Evolutionary conservation across 805 yeast species (phyloP), one percentile per base, ranked within the genome.

Genomic region (Candida nitratophila): DNA sequence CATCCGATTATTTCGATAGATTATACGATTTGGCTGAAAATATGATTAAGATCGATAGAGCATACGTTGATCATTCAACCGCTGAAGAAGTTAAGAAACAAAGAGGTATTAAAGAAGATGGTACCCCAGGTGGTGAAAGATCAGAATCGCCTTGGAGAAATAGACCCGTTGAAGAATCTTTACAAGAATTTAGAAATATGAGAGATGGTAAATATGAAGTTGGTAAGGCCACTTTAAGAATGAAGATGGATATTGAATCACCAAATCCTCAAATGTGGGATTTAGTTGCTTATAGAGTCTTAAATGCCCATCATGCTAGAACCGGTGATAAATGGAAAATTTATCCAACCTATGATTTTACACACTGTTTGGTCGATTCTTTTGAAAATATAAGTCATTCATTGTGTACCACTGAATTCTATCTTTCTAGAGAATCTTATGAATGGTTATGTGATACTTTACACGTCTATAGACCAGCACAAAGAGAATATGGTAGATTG

Each of bases 261-360:
- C 96, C 96, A 50, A 86, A 87, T 50, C 99, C 99, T 16, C 99
- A 93, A 70, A 93, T 93, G 99, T 93, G 99, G 99, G 99, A 93
- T 68, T 75, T 93, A 51, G 93, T 93, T 49, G 99, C 99, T 12
- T 93, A 93, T 69, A 79, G 99, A 64, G 96, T 93, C 3, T 73
- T 93, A 55, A 76, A 91, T 55, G 89, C 96, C 14, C 79, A 89
- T 30, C 99, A 93, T 67, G 95, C 91, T 67, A 83, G 98, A 69
- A 93, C 99, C 12, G 99, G 98, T 45, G 83, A 79, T 60, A 86
- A 86, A 66, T 93, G 99, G 99, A 87, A 85, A 68, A 91, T 93
- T 49, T 93, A 93, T 60, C 99, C 99, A 53, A 93, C 99, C 21
- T 93, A 93, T 63, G 99, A 93, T 65, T 93, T 93, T 71, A 93